Evolutionary conservation across 2,329 filamentous ascomycete species (phyloP), one percentile per base, ranked within the genome.

Genomic region (Beauveria sp.): DNA sequence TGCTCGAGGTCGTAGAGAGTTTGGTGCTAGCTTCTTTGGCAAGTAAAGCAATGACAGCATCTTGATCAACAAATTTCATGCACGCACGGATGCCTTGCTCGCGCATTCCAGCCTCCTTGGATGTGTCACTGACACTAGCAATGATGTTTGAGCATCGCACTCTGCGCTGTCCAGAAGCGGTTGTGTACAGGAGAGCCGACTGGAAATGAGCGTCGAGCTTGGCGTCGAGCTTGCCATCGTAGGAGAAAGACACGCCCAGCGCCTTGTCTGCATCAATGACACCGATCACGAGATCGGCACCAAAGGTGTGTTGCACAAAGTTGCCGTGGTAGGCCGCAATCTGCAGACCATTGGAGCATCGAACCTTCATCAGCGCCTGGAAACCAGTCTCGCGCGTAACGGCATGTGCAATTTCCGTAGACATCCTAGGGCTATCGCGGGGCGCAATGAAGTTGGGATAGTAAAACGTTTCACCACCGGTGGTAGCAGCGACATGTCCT

Each of bases 181-280:
- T 96, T 1, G 94, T 99, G 76, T 99, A 99, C 2, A 99, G 83
- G 3, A 99, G 79, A 2, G 94, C 94, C 24, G 90, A 91, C 73
- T 99, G 94, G 82, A 99, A 99, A 76, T 99, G 94, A 8, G 93
- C 93, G 73, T 99, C 94, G 24, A 97, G 82, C 75, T 97, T 97
- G 5, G 91, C 80, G 74, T 99, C 94, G n/a, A 99, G 84, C 76
- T 97, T 97, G 63, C 94, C 94, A 70, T 99, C 94, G 73, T 99
- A 96, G 68, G 85, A 90, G 73, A 99, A 99, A 54, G 91, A 88
- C 12, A 97, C 90, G 3, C 88, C 90, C 66, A 99, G 83, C 10
- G 93, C 91, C 77, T 97, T 97, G 75, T 99, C 94, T 22, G 91
- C 87, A 71, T 97, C 94, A 56, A 97, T 86, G 56, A 90, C 85